Evolutionary conservation across 202 grass and related monocot genomes (phyloP).

Genomic region (Schoenoplectus triqueter): DNA sequence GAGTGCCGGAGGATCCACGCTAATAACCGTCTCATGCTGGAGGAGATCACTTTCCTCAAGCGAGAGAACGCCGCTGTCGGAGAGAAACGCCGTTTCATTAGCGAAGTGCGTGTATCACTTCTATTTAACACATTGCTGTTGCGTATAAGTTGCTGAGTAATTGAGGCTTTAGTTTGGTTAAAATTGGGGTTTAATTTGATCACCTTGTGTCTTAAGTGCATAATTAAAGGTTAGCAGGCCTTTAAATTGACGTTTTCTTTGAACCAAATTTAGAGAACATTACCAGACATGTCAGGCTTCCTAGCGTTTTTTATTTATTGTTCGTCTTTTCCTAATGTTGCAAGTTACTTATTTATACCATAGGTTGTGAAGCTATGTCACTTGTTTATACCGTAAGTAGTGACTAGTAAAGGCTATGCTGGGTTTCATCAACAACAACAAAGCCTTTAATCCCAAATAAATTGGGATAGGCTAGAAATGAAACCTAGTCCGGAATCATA

Average conservation of each 20-base stretch:
- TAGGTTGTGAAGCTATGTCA: background rate
- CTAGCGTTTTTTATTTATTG: background rate
- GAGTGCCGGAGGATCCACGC: constrained; percentile 66
- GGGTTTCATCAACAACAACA: background rate
- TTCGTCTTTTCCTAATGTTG: background rate
- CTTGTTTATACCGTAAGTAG: background rate
- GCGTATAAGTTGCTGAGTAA: background rate
- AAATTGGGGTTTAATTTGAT: background rate
- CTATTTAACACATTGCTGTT: background rate
- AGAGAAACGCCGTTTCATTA: constrained; percentile 54
- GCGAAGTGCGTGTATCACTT: constrained; percentile 45
- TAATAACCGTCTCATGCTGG: constrained; percentile 59
- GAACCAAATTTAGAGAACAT: background rate
- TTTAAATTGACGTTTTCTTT: constrained; percentile 5
- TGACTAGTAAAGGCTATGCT: background rate
- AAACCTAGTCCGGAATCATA: no score
- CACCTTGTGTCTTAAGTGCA: background rate
- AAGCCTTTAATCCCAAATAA: no score
- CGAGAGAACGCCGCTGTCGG: constrained; percentile 48
- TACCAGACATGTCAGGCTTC: background rate
- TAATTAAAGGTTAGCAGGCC: background rate
- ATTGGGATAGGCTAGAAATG: no score
- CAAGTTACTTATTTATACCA: no score
- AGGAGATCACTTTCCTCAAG: constrained; percentile 66
- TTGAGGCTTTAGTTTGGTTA: background rate